These are phyloP conservation scores for Neurospora intermedia DNA, from an alignment of 495 filamentous ascomycete species.

Conservation along the genomic window DNA sequence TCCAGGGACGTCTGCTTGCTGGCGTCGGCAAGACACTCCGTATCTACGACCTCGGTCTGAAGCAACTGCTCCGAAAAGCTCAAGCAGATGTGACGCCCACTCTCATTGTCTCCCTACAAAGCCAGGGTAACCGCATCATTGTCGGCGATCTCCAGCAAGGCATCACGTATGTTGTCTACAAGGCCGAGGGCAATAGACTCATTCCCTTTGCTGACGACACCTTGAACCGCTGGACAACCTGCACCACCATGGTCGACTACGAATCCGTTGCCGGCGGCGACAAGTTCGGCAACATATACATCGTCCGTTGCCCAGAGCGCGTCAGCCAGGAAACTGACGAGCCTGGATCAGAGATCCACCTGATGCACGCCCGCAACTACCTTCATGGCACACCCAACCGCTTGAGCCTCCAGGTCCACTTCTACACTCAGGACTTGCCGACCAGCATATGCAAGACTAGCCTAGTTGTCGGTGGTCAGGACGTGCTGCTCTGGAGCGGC, in stretches of 20 bases:
- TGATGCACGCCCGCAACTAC: conserved; percentile 79
- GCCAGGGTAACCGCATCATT: conserved; percentile 84
- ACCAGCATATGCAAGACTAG: conserved; percentile 82
- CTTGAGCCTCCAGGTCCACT: conserved; percentile 73
- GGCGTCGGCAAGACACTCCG: conserved; percentile 75
- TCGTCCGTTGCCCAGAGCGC: conserved; percentile 78
- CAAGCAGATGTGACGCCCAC: conserved; percentile 70
- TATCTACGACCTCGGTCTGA: conserved; percentile 84
- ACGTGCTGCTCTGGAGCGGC: conserved; percentile 87
- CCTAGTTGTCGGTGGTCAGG: conserved; percentile 82
- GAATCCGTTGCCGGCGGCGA: conserved; percentile 92
- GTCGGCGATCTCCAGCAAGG: conserved; percentile 88
- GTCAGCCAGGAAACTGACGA: conserved; percentile 84
- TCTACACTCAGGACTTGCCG: conserved; percentile 84
- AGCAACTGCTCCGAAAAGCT: conserved; percentile 82
- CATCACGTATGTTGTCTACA: conserved; percentile 85
- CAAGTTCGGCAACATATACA: conserved; percentile 95
- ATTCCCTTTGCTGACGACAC: conserved; percentile 90
- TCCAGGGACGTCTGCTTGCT: conserved; percentile 81
- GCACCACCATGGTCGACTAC: conserved; percentile 90
- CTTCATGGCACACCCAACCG: conserved; percentile 82
- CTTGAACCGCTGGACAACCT: conserved; percentile 77
- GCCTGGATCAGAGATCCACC: conserved; percentile 78
- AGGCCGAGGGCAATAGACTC: conserved; percentile 77
- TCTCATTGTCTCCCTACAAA: conserved; percentile 77